Evolutionary conservation across 768 basidiomycete genomes (phyloP).

Genomic region (Paxillus ammoniavirescens): DNA sequence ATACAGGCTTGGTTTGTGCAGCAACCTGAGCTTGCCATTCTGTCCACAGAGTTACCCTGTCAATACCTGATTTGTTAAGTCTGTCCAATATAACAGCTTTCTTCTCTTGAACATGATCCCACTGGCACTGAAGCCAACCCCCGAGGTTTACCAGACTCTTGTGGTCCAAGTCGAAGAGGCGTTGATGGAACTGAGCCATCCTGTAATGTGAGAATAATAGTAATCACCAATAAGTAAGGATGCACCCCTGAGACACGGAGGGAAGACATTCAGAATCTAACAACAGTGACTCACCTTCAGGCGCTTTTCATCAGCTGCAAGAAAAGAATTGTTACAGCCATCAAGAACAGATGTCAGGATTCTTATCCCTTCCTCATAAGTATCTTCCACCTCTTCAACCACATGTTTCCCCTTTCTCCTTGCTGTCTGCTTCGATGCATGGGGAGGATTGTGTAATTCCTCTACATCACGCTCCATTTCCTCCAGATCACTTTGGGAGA

Average conservation of each 20-base stretch:
- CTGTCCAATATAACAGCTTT: slow-evolving; percentile 8
- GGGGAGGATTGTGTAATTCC: no score
- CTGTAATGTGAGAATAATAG: slow-evolving; percentile 11
- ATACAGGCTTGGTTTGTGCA: slow-evolving; percentile 15
- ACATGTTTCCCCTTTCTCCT: no score
- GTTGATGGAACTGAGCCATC: slow-evolving; percentile 22
- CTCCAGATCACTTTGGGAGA: no score
- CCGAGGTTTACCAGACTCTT: slow-evolving; percentile 13
- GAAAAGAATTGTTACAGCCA: slow-evolving; percentile 32
- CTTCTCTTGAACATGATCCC: slow-evolving; percentile 9
- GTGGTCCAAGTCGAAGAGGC: slow-evolving; percentile 19
- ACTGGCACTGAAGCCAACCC: slow-evolving; percentile 9
- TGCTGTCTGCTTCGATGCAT: no score
- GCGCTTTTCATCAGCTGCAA: slow-evolving; percentile 10
- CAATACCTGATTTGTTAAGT: no score
- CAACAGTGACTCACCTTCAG: slow-evolving; percentile 2
- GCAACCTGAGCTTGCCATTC: slow-evolving; percentile 11
- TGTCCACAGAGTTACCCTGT: no score
- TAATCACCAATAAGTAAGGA: neutral
- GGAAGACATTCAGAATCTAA: neutral
- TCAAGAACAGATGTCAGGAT: slow-evolving; percentile 31
- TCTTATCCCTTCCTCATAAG: slow-evolving; percentile 21
- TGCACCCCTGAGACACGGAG: slow-evolving; percentile 19
- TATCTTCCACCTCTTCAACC: neutral
- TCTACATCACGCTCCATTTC: no score